Base-by-base conservation (phyloP, 192 early-diverging fungal species). In the Cetraspora pellucida region DNA sequence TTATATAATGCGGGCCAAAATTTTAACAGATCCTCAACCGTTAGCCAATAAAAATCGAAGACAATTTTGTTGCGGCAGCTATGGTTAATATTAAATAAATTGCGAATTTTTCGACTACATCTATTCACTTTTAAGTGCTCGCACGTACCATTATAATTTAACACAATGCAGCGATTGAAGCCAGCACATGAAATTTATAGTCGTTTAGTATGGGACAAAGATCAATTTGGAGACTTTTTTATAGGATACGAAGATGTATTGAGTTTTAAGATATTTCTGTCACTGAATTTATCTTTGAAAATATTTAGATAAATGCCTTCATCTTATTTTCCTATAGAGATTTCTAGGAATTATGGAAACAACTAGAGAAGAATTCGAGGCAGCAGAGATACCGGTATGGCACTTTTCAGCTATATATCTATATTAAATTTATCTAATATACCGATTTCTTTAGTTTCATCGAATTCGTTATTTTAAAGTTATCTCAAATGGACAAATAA, bases 401-500 rank as follows among this genome's bases (percentile, higher is more conserved):
- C 13, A 17, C 3, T 11, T 27, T 60, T 11, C 25, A 37, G 30
- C 28, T 61, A 10, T 61, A 25, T 30, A 30, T 17, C 23, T 43
- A 61, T 21, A 55, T 60, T n/a, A 25, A 9, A 46, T 72, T 21
- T 21, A 17, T 10, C 2, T 11, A 43, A 68, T 68, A 14, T 45
- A 46, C 10, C 43, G 3, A 72, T 19, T 8, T 17, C 9, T 31
- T 45, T 28, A 74, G 72, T 74, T 74, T 19, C 72, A 74, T 61
- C 72, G 72, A 13, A 47, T 74, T 46, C 72, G 72, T 74, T 74
- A 74, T 47, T 74, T 60, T 61, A 74, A 74, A 60, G n/a, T 21
- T 17, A 10, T 61, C 17, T 21, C 25, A 46, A 63, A 27, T 25
- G 45, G 30, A 5, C 30, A 74, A 60, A 59, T 37, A n/a, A 45